Base-by-base conservation (phyloP, 495 filamentous ascomycete genomes). In the Pseudomonodictys pantanalensis region DNA sequence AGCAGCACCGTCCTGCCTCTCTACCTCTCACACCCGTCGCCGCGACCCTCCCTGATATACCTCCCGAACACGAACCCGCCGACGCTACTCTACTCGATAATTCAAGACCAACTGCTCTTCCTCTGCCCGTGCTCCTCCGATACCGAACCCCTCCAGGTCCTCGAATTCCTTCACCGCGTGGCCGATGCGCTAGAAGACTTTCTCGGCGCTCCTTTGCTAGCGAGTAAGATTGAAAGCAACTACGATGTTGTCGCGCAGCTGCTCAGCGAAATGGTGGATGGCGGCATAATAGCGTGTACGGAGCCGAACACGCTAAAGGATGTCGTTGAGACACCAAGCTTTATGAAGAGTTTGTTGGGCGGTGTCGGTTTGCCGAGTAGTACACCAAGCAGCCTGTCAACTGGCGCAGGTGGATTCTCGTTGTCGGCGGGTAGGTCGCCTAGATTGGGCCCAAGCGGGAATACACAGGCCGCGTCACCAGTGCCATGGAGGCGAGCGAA, bases 161-260 rank as follows among this genome's bases (percentile, higher is more conserved):
- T 97, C 52, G 95, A 97, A 73, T 97, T 97, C 76, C 79, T 99
- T 44, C 93, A 97, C 76, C 85, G 93, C 39, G 83, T 96, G 15
- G 83, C 95, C 62, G 95, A 99, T 78, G 83, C 90, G 3, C 79
- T 99, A 18, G 95, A 99, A 74, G 93, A 97, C 55, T 97, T 97
- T 68, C 78, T 97, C 11, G 92, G 92, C 30, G 81, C 89, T n/a
- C 93, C 93, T 2, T 73, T 99, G 50, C 75, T 96, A 20, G 86
- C 90, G 15, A 79, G 77, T 56, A 96, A 92, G 75, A 86, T 99
- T 66, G 90, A 96, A 71, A 77, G 77, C 28, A 89, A 83, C 71
- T 99, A 97, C 69, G 90, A 97, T 83, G 86, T 97, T 41, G 89
- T 96, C 22, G 91, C 91, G 17, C 95, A 97, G 73, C 75, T 99